Conservation (phyloP, 2,329 filamentous ascomycete genomes). For the Exophiala calicioides region DNA sequence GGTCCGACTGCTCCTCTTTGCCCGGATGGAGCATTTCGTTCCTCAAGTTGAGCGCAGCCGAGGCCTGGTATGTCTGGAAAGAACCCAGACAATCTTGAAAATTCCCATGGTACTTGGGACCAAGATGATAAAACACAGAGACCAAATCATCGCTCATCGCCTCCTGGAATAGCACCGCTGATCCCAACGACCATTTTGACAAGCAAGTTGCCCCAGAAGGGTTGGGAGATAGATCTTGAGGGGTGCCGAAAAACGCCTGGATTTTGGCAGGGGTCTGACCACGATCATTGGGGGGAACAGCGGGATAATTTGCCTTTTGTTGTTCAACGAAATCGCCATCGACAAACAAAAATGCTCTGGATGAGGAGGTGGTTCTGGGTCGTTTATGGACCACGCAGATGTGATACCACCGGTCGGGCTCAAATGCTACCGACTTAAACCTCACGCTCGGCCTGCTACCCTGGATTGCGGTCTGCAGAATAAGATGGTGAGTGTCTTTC, state of each 20-base stretch:
- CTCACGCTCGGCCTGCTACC: conserved; percentile 84
- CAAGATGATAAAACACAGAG: conserved; percentile 85
- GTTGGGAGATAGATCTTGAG: conserved; percentile 74
- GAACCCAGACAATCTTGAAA: conserved; percentile 95
- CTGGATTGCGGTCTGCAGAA: conserved; percentile 90
- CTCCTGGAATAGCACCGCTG: conserved; percentile 85
- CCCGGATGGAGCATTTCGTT: conserved; percentile 89
- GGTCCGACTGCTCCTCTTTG: conserved; percentile 88
- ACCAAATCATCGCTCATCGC: conserved; percentile 87
- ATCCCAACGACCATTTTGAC: conserved; percentile 86
- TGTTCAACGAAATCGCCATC: conserved; percentile 94
- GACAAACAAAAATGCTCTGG: conserved; percentile 84
- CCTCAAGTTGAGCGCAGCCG: conserved; percentile 82
- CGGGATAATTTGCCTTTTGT: conserved; percentile 83
- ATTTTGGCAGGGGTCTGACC: conserved; percentile 60
- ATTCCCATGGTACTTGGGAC: conserved; percentile 89
- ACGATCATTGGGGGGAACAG: conserved; percentile 65
- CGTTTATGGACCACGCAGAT: conserved; percentile 83
- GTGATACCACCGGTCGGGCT: conserved; percentile 84
- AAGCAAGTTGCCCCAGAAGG: conserved; percentile 71
- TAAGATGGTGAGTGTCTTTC: conserved; percentile 89
- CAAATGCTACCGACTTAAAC: conserved; percentile 81
- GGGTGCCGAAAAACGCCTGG: conserved; percentile 91
- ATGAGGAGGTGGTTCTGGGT: conserved; percentile 71
- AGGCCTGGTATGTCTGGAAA: conserved; percentile 94